Conservation (phyloP, 2,329 filamentous ascomycete genomes). For the Westerdykella sp. region DNA sequence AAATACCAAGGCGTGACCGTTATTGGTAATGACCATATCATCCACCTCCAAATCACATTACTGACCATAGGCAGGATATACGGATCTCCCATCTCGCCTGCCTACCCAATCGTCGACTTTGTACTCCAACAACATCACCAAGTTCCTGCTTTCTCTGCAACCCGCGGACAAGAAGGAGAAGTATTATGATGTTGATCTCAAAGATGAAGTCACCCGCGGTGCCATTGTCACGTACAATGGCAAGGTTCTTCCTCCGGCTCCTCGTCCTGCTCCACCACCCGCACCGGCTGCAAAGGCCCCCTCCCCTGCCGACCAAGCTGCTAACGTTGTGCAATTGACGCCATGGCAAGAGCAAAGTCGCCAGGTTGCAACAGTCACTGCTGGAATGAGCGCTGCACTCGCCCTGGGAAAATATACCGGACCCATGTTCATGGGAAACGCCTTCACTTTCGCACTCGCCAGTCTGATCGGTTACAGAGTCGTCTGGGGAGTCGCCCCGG, state of each 20-base stretch:
- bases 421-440: conserved; percentile 80
- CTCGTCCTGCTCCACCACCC: conserved; percentile 58
- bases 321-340: conserved; percentile 61
- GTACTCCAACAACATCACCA: conserved; percentile 91
- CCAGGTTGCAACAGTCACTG: conserved; percentile 68
- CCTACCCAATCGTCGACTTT: conserved; percentile 85
- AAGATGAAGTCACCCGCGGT: conserved; percentile 79
- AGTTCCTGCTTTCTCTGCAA: conserved; percentile 75
- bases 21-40: conserved; percentile 55
- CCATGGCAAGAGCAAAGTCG: conserved; percentile 76
- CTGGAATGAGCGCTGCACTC: conserved; percentile 68
- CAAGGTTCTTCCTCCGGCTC: conserved; percentile 67
- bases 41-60: conserved; percentile 28
- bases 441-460: conserved; percentile 77
- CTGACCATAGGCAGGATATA: conserved; percentile 52
- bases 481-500: conserved; percentile 79
- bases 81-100: conserved; percentile 77
- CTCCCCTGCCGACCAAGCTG: conserved; percentile 37
- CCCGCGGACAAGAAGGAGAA: conserved; percentile 72
- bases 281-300: conserved; percentile 45
- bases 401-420: conserved; percentile 72
- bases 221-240: conserved; percentile 77
- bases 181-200: conserved; percentile 71
- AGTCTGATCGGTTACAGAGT: conserved; percentile 82
- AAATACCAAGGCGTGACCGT: conserved; percentile 74